Percentiles rank a stretch among this genome's conserved stretches.
Evolutionary conservation across 257 asterid genomes (phyloP).

Genomic region (Scutellaria galericulata): DNA sequence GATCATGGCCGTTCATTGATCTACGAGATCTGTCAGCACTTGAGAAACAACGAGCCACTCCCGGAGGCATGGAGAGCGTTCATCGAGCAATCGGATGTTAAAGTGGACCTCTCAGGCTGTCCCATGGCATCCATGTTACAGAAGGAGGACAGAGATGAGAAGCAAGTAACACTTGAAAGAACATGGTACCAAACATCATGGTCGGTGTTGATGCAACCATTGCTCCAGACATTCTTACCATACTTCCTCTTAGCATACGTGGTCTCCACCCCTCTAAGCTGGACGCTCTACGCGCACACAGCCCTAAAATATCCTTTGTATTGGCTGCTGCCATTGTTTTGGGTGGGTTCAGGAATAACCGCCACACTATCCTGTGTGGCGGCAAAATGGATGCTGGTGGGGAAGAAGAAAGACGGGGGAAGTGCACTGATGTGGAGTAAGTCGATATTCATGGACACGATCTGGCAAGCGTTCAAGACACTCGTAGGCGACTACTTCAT

Average conservation of each 20-base stretch:
- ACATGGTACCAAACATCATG: slow-evolving; percentile 65
- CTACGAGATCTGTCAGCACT: slow-evolving; percentile 77
- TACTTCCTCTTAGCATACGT: slow-evolving; percentile 60
- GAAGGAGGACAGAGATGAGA: slow-evolving; percentile 29
- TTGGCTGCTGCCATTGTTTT: slow-evolving; percentile 67
- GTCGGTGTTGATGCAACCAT: slow-evolving; percentile 66
- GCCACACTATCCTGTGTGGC: slow-evolving; percentile 57
- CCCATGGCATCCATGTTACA: slow-evolving; percentile 56
- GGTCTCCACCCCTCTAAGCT: slow-evolving; percentile 51
- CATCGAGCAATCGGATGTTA: slow-evolving; percentile 80
- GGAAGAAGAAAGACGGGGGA: slow-evolving; percentile 75
- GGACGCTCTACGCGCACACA: slow-evolving; percentile 37
- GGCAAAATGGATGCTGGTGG: slow-evolving; percentile 66
- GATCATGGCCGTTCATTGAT: slow-evolving; percentile 87
- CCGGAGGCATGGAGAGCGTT: slow-evolving; percentile 84
- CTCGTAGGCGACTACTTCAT: slow-evolving; percentile 73
- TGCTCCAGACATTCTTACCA: slow-evolving; percentile 74
- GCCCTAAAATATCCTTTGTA: slow-evolving; percentile 47
- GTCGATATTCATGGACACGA: slow-evolving; percentile 63
- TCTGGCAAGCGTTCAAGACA: slow-evolving; percentile 86
- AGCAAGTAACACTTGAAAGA: slow-evolving; percentile 60
- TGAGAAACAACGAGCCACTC: slow-evolving; percentile 78
- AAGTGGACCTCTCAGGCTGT: slow-evolving; percentile 83
- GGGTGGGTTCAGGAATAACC: slow-evolving; percentile 66
- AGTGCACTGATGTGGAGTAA: slow-evolving; percentile 66